Conservation (phyloP, 495 filamentous ascomycete species). For the Hyaloscypha hepaticicola region DNA sequence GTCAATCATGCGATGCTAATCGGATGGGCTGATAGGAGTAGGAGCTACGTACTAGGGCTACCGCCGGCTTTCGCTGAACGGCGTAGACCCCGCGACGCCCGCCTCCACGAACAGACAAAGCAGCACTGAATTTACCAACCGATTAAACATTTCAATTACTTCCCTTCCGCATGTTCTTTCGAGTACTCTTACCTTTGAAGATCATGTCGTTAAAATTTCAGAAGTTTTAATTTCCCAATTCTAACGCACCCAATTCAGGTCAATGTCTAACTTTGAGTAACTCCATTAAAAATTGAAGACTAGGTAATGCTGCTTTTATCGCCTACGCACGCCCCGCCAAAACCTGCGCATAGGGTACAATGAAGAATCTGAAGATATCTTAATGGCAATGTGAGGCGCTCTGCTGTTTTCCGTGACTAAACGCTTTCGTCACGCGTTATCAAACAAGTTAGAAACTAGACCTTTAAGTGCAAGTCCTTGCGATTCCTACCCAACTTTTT, state of each 20-base stretch:
- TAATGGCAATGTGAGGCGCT: constrained; percentile 33
- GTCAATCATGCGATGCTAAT: not conserved
- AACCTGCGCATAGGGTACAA: not conserved
- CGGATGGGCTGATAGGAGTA: constrained; percentile 7
- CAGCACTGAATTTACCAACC: too few species aligned
- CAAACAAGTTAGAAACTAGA: constrained; percentile 33
- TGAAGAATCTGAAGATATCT: constrained; percentile 13
- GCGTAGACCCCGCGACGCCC: too few species aligned
- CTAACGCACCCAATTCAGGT: too few species aligned
- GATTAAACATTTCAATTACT: too few species aligned
- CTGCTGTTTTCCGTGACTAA: constrained; percentile 24
- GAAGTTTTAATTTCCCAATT: too few species aligned
- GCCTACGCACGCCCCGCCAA: not conserved
- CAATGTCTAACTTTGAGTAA: too few species aligned
- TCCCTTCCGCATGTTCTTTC: too few species aligned
- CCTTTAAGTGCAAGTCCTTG: constrained; percentile 72
- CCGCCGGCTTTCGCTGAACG: constrained; percentile 8
- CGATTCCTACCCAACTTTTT: not conserved
- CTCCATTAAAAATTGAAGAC: too few species aligned
- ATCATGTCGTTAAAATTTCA: too few species aligned
- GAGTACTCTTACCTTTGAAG: too few species aligned
- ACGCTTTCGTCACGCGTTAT: constrained; percentile 24
- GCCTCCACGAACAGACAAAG: too few species aligned
- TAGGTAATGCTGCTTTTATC: too few species aligned
- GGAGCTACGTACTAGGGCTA: not conserved